Conservation (phyloP, 2,329 filamentous ascomycete species). For the Huntiella abstrusa region DNA sequence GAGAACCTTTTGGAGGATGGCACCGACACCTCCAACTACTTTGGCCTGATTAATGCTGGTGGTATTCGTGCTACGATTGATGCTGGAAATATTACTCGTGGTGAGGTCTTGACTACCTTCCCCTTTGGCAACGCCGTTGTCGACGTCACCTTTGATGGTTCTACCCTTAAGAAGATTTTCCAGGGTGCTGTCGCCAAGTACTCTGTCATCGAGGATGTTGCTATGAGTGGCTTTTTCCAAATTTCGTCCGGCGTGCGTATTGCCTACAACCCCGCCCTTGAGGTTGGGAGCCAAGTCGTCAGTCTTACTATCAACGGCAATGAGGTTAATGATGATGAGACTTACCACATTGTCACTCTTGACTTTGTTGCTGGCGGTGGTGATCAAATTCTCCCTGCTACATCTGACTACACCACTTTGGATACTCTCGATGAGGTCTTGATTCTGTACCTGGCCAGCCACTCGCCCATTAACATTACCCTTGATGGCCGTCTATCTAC, state of each 20-base stretch:
- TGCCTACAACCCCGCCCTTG: conserved; percentile 34
- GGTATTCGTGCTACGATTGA: conserved; percentile 46
- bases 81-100: conserved; percentile 39
- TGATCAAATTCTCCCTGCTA: conserved; percentile 33
- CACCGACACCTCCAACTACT: conserved; percentile 23
- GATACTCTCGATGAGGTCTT: conserved; percentile 37
- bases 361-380: conserved; percentile 45
- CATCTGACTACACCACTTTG: conserved; percentile 24
- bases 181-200: conserved; percentile 37
- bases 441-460: conserved; percentile 27
- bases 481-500: conserved; percentile 27
- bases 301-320: conserved; percentile 30
- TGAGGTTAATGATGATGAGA: conserved; percentile 22
- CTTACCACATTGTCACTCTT: conserved; percentile 41
- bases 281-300: conserved; percentile 31
- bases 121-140: conserved; percentile 48
- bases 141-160: conserved; percentile 33
- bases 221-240: conserved; percentile 41
- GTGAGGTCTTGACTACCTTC: conserved; percentile 44
- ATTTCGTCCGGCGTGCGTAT: conserved; percentile 37
- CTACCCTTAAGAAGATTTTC: conserved; percentile 35
- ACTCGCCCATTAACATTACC: conserved; percentile 29
- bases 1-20: conserved; percentile 26
- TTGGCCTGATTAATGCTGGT: conserved; percentile 44
- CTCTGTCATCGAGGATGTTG: conserved; percentile 33